These are phyloP conservation scores for Scutellaria minor DNA, from an alignment of 257 asterid genomes.

Conservation along the genomic window DNA sequence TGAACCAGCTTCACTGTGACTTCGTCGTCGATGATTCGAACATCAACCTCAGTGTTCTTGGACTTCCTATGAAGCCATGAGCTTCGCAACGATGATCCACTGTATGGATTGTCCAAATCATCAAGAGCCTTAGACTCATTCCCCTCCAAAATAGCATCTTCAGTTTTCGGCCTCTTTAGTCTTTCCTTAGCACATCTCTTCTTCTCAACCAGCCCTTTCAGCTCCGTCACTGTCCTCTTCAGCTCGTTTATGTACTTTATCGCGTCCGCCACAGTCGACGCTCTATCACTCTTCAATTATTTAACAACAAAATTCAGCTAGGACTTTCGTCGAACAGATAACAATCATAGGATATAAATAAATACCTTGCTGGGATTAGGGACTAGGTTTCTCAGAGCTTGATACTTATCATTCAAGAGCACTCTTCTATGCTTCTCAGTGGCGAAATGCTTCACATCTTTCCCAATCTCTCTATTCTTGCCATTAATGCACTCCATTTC, in stretches of 20 bases:
- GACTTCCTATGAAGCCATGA: slow-evolving; percentile 93
- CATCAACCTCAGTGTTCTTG: slow-evolving; percentile 83
- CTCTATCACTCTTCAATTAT: slow-evolving; percentile 55
- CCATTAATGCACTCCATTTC: slow-evolving; percentile 56
- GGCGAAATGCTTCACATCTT: slow-evolving; percentile 64
- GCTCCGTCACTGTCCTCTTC: slow-evolving; percentile 62
- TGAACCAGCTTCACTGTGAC: slow-evolving; percentile 90
- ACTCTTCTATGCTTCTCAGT: slow-evolving; percentile 88
- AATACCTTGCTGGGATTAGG: slow-evolving; percentile 83
- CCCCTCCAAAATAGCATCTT: slow-evolving; percentile 42
- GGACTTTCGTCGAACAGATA: too few species aligned
- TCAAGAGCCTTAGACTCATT: slow-evolving; percentile 43
- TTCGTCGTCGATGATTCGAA: slow-evolving; percentile 76
- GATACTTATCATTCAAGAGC: slow-evolving; percentile 61
- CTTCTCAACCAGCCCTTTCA: slow-evolving; percentile 63
- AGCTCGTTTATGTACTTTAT: slow-evolving; percentile 68
- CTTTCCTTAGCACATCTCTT: slow-evolving; percentile 70
- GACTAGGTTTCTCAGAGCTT: slow-evolving; percentile 58
- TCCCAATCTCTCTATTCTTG: slow-evolving; percentile 54
- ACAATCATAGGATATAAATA: too few species aligned
- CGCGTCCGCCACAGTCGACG: slow-evolving; percentile 65
- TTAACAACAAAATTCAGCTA: neutral
- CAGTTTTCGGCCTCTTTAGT: slow-evolving; percentile 62
- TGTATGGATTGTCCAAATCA: slow-evolving; percentile 54
- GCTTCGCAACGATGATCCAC: slow-evolving; percentile 61